Base-by-base conservation (phyloP, 2,329 filamentous ascomycete species). In the Zarea fungicola region DNA sequence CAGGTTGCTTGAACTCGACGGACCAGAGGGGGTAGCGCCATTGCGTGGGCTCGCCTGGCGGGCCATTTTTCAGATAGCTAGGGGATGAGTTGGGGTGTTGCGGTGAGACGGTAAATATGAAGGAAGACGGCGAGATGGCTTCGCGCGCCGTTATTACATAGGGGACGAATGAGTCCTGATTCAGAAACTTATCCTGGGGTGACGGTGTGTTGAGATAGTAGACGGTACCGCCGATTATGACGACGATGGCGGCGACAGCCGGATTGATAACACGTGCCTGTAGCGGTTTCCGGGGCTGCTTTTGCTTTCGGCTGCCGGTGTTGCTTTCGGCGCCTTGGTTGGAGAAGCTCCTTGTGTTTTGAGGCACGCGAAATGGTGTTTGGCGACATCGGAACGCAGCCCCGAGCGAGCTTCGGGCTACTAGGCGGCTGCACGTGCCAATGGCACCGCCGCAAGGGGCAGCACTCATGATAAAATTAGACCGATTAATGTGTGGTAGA, bases 1-100 rank as follows among this genome's bases (percentile, higher is more conserved):
- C 84, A 2, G 93, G 93, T 69, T 97, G 93, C 70, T 95, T 96
- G 62, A 96, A 83, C 71, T 96, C 87, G 28, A 97, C 85, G 54
- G 85, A 90, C 86, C 89, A 95, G 35, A 95, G 76, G 5, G 87
- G 85, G 49, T 79, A 55, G 10, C 55, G 56, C 67, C 69, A 68
- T 54, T 50, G 35, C 14, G 52, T 48, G 3, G 57, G 52, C n/a
- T 52, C 31, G 19, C n/a, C n/a, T n/a, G 57, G 52, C 16, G 36
- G 55, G 22, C 31, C 50, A 50, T 19, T 16, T 36, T 52, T 31
- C n/a, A 69, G 42, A 47, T 63, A 63, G 9, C 58, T 65, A 2
- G 54, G 59, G 31, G 50, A 49, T 6, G 63, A 55, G 42, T 63
- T 60, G 1, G 55, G 58, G 2, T 54, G 57, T 5, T 62, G 61